Evolutionary conservation across 768 basidiomycete genomes (phyloP), one percentile per base, ranked within the genome.

Genomic region (Porphyrellus cyaneotinctus): DNA sequence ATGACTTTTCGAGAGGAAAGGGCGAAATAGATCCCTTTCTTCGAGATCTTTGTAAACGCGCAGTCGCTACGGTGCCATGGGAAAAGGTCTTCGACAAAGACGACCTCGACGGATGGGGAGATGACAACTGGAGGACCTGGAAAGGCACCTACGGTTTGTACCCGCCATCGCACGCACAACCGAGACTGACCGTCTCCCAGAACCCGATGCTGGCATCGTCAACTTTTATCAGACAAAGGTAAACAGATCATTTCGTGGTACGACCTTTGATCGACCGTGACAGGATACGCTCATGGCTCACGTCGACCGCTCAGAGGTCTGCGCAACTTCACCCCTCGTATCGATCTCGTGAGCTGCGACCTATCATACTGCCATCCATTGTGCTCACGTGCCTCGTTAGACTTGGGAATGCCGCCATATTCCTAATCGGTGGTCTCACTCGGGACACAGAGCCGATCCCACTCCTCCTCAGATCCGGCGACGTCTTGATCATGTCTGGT

Each of bases 251-350:
- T 18, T 2, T 41, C 37, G 12, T 20, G 2, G 6, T 24, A 22
- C 10, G 13, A 28, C 13, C 4, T 8, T 23, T 17, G 39, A 42
- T 52, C 13, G 15, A 41, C 20, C 33, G 24, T 46, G 24, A 18
- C n/a, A 56, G 80, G 94, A 98, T 57, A 91, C 93, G 0, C 80
- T 99, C 18, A 97, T 97, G 88, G 95, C 83, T 0, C 95, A 99
- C 67, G 91, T 97, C n/a, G 95, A 99, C 69, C 88, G 91, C 18
- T 93, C 95, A 20, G 95, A 99, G 71, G 78, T 95, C 10, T 95
- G 94, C 60, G 84, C 91, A 2, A 91, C 91, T 6, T 86, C 91
- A 0, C 95, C 95, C 0, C 78, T 99, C 0, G 91, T 97, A 6
- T 97, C 93, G 0, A 84, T 99, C 45, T 97, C 94, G 94, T 95